These are phyloP conservation scores for Exophiala sp. DNA, from an alignment of 2,329 filamentous ascomycete species.

Conservation along the genomic window DNA sequence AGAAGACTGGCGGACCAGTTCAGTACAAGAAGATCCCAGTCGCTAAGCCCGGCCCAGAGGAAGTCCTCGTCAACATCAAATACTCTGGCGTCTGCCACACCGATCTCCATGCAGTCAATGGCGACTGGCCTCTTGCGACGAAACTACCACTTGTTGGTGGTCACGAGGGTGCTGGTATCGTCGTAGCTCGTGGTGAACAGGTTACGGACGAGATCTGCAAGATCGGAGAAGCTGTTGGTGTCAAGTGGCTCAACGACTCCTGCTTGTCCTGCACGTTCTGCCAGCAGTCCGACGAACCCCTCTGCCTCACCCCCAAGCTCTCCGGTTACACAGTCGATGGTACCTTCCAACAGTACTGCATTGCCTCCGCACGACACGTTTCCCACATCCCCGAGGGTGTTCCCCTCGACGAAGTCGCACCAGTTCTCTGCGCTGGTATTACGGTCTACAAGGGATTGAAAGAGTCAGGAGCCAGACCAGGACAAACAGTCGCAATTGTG, in stretches of 20 bases:
- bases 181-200: constrained; percentile 74
- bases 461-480: constrained; percentile 70
- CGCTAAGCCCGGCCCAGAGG: constrained; percentile 74
- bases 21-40: constrained; percentile 65
- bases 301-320: constrained; percentile 70
- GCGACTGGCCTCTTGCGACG: constrained; percentile 81
- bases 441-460: constrained; percentile 92
- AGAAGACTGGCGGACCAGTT: constrained; percentile 71
- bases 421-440: constrained; percentile 79
- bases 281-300: constrained; percentile 73
- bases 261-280: constrained; percentile 84
- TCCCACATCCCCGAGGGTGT: constrained; percentile 76
- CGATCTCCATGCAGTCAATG: constrained; percentile 75
- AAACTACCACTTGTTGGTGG: constrained; percentile 79
- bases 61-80: constrained; percentile 88
- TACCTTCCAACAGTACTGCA: constrained; percentile 84
- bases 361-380: constrained; percentile 82
- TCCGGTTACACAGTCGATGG: constrained; percentile 93
- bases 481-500: constrained; percentile 77
- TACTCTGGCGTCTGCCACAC: constrained; percentile 91
- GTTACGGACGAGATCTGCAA: constrained; percentile 65
- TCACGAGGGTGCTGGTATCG: constrained; percentile 72
- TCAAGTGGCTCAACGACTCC: constrained; percentile 90
- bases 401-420: constrained; percentile 71
- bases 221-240: constrained; percentile 78